Evolutionary conservation across 306 rosid species (phyloP).

Genomic region (barrel medic (Medicago truncatula)): MtrunA17r5.0-ANR NC_053042.1:18713001-18713500

Average conservation of each 20-base stretch:
- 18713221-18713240: neutral
- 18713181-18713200: conserved; percentile 65
- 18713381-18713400: conserved; percentile 81
- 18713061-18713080: conserved; percentile 24
- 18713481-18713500: conserved; percentile 88
- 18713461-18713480: conserved; percentile 33
- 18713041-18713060: neutral
- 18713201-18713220: conserved; percentile 16
- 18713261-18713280: conserved; percentile 46
- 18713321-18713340: conserved; percentile 76
- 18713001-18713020: neutral
- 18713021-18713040: conserved; percentile 4
- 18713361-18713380: conserved; percentile 94
- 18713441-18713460: neutral
- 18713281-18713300: conserved; percentile 79
- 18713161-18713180: conserved; percentile 47
- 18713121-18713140: conserved; percentile 65
- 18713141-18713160: conserved; percentile 58
- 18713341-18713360: conserved; percentile 86
- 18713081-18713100: conserved; percentile 54
- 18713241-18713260: conserved; percentile 11
- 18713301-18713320: conserved; percentile 74
- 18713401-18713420: neutral
- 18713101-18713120: conserved; percentile 70
- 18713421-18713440: conserved; percentile 4